These are phyloP conservation scores for Aureobasidium sp. DNA, from an alignment of 2,329 filamentous ascomycete species.

Conservation along the genomic window DNA sequence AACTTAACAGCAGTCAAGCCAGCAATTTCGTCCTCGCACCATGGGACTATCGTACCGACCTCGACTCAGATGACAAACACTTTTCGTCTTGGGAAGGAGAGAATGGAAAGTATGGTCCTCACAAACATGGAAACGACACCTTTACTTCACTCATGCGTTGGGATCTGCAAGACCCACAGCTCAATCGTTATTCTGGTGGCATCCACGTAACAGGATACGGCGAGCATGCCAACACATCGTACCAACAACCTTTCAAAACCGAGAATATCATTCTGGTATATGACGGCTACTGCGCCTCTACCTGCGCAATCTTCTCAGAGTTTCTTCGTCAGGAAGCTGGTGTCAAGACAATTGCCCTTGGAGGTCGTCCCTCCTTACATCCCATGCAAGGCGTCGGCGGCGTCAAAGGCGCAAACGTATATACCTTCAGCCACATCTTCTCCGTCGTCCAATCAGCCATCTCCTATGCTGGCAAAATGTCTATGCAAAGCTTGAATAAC, in stretches of 20 bases:
- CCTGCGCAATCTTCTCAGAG: constrained; percentile 41
- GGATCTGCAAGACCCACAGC: constrained; percentile 39
- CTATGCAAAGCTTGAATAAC: constrained; percentile 18
- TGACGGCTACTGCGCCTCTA: constrained; percentile 41
- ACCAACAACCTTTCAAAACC: constrained; percentile 44
- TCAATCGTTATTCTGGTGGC: constrained; percentile 26
- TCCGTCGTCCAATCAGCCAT: constrained; percentile 20
- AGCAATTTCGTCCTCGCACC: constrained; percentile 36
- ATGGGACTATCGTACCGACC: constrained; percentile 42
- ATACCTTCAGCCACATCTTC: constrained; percentile 22
- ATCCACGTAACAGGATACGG: constrained; percentile 44
- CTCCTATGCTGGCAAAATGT: constrained; percentile 5
- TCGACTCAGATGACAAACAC: constrained; percentile 43
- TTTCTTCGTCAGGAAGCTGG: constrained; percentile 38
- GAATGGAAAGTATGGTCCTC: constrained; percentile 40
- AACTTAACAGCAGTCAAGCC: constrained; percentile 25
- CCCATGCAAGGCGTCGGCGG: constrained; percentile 41
- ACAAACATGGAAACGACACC: constrained; percentile 40
- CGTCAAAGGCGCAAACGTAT: constrained; percentile 36
- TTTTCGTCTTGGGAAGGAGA: constrained; percentile 42
- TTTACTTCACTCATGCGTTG: constrained; percentile 53
- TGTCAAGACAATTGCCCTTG: constrained; percentile 37
- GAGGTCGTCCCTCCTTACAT: constrained; percentile 34
- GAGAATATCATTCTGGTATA: constrained; percentile 50
- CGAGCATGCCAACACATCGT: constrained; percentile 39